Conservation (phyloP, 2,329 filamentous ascomycete species). For the Scortechinia acanthostroma region DNA sequence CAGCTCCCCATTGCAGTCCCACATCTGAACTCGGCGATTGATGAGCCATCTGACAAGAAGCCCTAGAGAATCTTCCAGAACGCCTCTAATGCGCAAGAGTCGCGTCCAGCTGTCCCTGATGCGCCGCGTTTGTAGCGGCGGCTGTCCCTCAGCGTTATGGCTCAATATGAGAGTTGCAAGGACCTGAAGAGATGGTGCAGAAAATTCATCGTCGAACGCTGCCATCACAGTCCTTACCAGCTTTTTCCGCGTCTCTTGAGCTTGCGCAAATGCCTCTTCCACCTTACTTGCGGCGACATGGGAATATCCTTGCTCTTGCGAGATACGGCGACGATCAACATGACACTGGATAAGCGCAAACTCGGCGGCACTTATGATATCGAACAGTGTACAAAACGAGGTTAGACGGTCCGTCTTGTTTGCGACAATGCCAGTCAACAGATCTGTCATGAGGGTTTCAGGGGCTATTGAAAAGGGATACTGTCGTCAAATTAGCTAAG, state of each 20-base stretch:
- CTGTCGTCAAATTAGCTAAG: too few species aligned
- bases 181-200: conserved; percentile 4
- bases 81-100: conserved; percentile 6
- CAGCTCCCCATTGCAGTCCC: conserved; percentile 14
- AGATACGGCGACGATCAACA: conserved; percentile 17
- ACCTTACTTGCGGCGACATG: conserved; percentile 5
- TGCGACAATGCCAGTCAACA: background rate
- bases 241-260: conserved; percentile 10
- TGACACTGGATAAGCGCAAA: conserved; percentile 20
- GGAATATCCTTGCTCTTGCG: conserved; percentile 11
- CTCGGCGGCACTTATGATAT: conserved; percentile 21
- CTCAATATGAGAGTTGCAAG: conserved; percentile 11
- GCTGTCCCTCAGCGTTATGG: conserved; percentile 5
- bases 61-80: conserved; percentile 8
- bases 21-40: conserved; percentile 14
- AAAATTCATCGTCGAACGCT: conserved; percentile 11
- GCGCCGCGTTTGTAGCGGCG: background rate
- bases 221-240: conserved; percentile 11
- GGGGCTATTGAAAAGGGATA: conserved; percentile 14
- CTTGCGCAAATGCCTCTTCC: conserved; percentile 9
- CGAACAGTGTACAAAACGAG: conserved; percentile 20
- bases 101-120: background rate
- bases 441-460: background rate
- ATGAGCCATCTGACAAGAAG: conserved; percentile 14
- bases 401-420: conserved; percentile 18